A percentile compares a stretch with the other conserved stretches of the same genome.
Evolutionary conservation across 176 grass and related monocot species (phyloP).

Genomic region (Musa itinerans): DNA sequence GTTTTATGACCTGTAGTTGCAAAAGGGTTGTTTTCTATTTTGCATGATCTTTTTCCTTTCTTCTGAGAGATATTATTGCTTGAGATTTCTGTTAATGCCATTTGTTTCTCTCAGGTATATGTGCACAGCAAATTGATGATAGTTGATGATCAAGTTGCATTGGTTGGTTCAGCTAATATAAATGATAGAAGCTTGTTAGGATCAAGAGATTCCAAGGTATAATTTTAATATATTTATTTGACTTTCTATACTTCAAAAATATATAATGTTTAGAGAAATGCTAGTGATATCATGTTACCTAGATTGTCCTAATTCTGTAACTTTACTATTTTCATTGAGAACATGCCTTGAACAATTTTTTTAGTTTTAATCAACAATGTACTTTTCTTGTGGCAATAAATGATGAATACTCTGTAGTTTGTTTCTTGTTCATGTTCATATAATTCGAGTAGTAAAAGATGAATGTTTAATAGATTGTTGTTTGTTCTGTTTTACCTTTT

Average conservation of each 20-base stretch:
- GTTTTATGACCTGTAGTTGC: no score
- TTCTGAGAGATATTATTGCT: neutral
- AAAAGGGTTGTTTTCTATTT: neutral
- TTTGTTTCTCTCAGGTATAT: constrained; percentile 56
- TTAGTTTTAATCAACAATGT: neutral
- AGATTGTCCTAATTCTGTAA: neutral
- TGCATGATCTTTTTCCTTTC: neutral
- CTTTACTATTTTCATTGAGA: neutral
- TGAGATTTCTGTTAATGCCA: neutral
- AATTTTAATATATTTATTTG: neutral
- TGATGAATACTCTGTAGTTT: no score
- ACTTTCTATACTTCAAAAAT: neutral
- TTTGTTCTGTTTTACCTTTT: no score
- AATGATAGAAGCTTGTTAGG: constrained; percentile 99
- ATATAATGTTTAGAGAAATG: neutral
- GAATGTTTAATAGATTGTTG: no score
- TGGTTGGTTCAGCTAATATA: constrained; percentile 97
- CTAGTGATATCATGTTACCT: neutral
- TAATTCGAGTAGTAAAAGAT: no score
- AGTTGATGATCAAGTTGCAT: constrained; percentile 80
- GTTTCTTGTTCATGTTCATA: no score
- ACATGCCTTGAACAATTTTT: neutral
- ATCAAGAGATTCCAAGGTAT: constrained; percentile 96
- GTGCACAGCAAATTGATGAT: constrained; percentile 99
- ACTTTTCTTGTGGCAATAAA: no score